phyloP scores from a whole-genome alignment of 1,284 basidiomycete genomes.

The Porogramme epimiltina region DNA sequence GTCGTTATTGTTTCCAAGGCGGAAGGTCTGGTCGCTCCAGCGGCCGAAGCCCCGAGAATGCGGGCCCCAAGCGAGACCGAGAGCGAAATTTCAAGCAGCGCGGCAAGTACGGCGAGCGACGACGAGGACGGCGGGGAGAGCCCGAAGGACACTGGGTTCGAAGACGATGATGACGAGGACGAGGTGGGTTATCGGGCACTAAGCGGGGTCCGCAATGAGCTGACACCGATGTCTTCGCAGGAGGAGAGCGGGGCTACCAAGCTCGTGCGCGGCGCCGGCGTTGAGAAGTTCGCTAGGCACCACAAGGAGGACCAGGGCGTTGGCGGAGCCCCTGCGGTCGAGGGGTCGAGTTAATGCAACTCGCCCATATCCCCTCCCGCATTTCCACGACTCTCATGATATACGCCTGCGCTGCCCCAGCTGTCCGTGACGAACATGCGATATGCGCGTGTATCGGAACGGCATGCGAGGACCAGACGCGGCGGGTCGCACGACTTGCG shows the following conservation, averaged over 20 bases:
- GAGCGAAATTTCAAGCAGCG: conserved; percentile 10
- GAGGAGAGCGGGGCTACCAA: conserved; percentile 36
- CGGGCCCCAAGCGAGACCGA: conserved; percentile 13
- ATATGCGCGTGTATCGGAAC: conserved; percentile 11
- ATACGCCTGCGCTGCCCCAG: conserved; percentile 1
- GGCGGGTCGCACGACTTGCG: conserved; percentile 8
- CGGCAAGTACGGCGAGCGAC: conserved; percentile 15
- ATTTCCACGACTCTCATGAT: conserved; percentile 8
- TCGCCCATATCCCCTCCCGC: not conserved
- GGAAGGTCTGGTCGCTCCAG: conserved; percentile 1
- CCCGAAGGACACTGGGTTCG: conserved; percentile 15
- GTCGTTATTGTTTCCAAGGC: too few relatives aligned
- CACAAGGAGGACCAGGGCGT: conserved; percentile 19
- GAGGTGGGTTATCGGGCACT: conserved; percentile 11
- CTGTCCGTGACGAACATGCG: conserved; percentile 5
- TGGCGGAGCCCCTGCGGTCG: conserved; percentile 2
- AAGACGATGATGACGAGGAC: conserved; percentile 15
- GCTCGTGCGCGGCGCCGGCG: conserved; percentile 59
- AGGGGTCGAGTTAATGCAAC: conserved; percentile 9
- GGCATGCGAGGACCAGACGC: conserved; percentile 1
- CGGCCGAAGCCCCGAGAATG: conserved; percentile 2
- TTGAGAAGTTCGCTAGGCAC: conserved; percentile 74
- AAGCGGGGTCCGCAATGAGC: too few relatives aligned
- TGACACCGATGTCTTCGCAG: conserved; percentile 4
- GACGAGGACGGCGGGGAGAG: conserved; percentile 18